phyloP scores from a whole-genome alignment of 441 rosid species.

The Flueggea neowawraea region DNA sequence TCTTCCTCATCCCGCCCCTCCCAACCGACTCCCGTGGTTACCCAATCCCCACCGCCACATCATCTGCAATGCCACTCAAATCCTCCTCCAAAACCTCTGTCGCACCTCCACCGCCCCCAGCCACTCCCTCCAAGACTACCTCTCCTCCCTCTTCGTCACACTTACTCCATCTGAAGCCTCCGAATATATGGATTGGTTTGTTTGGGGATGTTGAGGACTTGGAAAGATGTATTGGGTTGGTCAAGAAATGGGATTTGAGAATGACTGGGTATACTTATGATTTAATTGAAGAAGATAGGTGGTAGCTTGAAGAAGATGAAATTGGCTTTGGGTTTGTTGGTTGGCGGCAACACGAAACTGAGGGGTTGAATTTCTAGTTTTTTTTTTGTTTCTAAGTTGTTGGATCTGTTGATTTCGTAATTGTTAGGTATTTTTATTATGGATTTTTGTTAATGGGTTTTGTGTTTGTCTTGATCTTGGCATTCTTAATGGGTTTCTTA shows the following conservation, averaged over 20 bases:
- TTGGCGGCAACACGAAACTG: too few species aligned
- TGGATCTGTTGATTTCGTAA: too few species aligned
- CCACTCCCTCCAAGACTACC: slow-evolving; percentile 52
- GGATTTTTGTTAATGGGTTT: too few species aligned
- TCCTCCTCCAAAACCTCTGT: slow-evolving; percentile 46
- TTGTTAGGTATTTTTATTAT: too few species aligned
- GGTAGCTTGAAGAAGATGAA: too few species aligned
- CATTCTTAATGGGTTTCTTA: too few species aligned
- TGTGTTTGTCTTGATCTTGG: too few species aligned
- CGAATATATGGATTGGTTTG: slow-evolving; percentile 66
- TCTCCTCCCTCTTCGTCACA: slow-evolving; percentile 54
- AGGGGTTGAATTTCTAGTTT: too few species aligned
- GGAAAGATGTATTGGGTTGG: slow-evolving; percentile 46
- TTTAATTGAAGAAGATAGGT: too few species aligned
- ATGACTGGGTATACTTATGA: slow-evolving; percentile 77
- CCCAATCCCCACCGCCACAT: slow-evolving; percentile 74
- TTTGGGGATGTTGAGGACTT: slow-evolving; percentile 55
- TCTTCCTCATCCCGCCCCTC: slow-evolving; percentile 46
- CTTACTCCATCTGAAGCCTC: slow-evolving; percentile 79
- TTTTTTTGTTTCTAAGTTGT: too few species aligned
- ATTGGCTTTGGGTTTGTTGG: too few species aligned
- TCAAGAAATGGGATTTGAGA: slow-evolving; percentile 70
- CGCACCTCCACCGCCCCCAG: too few species aligned
- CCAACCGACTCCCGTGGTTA: slow-evolving; percentile 75
- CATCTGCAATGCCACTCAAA: slow-evolving; percentile 64